Evolutionary conservation across 768 basidiomycete genomes (phyloP).

Genomic region (Russula dissimulans): DNA sequence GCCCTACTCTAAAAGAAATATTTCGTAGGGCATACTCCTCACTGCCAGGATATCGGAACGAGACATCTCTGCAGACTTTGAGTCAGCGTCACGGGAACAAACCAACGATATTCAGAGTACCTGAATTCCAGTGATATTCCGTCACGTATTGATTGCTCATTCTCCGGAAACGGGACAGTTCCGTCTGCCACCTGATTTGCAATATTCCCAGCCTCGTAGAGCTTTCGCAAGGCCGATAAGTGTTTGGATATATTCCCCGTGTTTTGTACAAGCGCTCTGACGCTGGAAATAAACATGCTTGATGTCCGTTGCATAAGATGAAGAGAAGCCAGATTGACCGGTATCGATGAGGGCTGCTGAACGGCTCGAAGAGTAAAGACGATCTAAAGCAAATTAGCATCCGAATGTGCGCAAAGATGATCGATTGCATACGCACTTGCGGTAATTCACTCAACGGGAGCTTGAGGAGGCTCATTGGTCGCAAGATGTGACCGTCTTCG

Average conservation of each 20-base stretch:
- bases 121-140: conserved; percentile 53
- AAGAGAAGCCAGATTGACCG: conserved; percentile 24
- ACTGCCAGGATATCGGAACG: conserved; percentile 55
- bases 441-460: conserved; percentile 12
- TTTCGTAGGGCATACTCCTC: conserved; percentile 45
- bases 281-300: conserved; percentile 37
- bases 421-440: conserved; percentile 6
- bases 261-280: conserved; percentile 43
- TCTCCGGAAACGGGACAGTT: conserved; percentile 29
- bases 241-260: conserved; percentile 48
- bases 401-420: background rate
- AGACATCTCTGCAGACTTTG: conserved; percentile 44
- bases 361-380: conserved; percentile 21
- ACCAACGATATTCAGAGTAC: conserved; percentile 26
- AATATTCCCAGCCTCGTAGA: conserved; percentile 59
- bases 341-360: conserved; percentile 18
- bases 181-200: conserved; percentile 52
- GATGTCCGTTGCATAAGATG: conserved; percentile 49
- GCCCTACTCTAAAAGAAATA: conserved; percentile 60
- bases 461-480: background rate
- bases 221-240: conserved; percentile 42
- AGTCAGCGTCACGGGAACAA: conserved; percentile 19
- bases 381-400: conserved; percentile 5
- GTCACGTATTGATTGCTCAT: conserved; percentile 9
- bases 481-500: background rate